These are phyloP conservation scores for Anthracocystis setariae DNA, from an alignment of 1,284 basidiomycete genomes.

Conservation along the genomic window DNA sequence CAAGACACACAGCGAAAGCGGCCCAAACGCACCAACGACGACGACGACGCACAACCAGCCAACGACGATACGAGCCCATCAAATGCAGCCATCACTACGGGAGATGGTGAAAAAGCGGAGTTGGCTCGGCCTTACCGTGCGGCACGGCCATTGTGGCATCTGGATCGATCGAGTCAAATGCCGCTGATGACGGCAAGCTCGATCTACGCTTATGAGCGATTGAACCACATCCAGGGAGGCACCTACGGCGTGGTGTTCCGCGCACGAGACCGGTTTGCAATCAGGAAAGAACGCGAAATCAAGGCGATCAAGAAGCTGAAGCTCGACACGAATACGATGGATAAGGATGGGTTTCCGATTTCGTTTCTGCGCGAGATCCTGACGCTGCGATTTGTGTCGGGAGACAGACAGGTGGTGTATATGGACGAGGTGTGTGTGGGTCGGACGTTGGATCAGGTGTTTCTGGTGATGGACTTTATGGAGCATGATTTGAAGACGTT, in stretches of 20 bases:
- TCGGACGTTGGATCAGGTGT: slow-evolving; percentile 99
- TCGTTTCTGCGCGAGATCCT: slow-evolving; percentile 94
- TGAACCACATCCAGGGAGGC: slow-evolving; percentile 99
- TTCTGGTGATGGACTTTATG: slow-evolving; percentile 99
- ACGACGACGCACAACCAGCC: too few relatives aligned
- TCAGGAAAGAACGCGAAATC: not conserved
- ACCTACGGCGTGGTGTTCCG: slow-evolving; percentile 98
- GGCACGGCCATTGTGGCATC: slow-evolving; percentile 11
- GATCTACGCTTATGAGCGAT: slow-evolving; percentile 63
- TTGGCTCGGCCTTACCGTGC: not conserved
- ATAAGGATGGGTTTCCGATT: slow-evolving; percentile 97
- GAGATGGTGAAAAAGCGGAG: too few relatives aligned
- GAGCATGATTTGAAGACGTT: slow-evolving; percentile 98
- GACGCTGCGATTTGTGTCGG: slow-evolving; percentile 78
- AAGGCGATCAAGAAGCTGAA: slow-evolving; percentile 98
- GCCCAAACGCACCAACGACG: too few relatives aligned
- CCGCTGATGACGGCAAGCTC: slow-evolving; percentile 53
- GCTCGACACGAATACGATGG: slow-evolving; percentile 78
- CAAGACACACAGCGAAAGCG: too few relatives aligned
- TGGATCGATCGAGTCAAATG: slow-evolving; percentile 44
- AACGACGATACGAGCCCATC: too few relatives aligned
- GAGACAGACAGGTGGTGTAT: slow-evolving; percentile 91
- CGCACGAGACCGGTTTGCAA: slow-evolving; percentile 71
- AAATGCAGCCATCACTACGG: not conserved
- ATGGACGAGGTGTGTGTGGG: slow-evolving; percentile 97